Evolutionary conservation across 768 basidiomycete genomes (phyloP).

Genomic region (Cantharellus anzutake): DNA sequence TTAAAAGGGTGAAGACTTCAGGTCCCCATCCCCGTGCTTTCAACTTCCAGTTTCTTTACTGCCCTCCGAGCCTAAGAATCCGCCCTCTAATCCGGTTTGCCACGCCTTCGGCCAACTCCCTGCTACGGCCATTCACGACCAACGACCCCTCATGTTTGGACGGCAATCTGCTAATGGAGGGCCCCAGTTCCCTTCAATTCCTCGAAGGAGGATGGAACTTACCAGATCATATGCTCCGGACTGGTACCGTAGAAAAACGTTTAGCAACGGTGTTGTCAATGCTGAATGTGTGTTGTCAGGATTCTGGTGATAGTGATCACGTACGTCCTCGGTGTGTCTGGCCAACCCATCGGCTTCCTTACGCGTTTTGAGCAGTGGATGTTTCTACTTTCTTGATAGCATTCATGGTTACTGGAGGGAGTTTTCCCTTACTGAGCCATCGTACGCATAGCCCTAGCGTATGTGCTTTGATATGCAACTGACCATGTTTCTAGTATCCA

Average conservation of each 20-base stretch:
- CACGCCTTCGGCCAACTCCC: no score
- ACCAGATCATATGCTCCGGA: slow-evolving; percentile 38
- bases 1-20: no score
- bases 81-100: no score
- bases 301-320: slow-evolving; percentile 42
- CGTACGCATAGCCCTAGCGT: slow-evolving; percentile 40
- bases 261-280: background rate
- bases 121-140: no score
- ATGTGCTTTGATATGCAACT: no score
- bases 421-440: slow-evolving; percentile 62
- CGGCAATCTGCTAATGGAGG: no score
- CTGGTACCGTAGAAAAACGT: slow-evolving; percentile 29
- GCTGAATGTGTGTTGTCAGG: slow-evolving; percentile 24
- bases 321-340: slow-evolving; percentile 24
- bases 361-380: slow-evolving; percentile 22
- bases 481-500: slow-evolving; percentile 15
- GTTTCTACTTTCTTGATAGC: slow-evolving; percentile 44
- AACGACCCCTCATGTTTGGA: no score
- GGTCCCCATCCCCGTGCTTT: no score
- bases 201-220: background rate
- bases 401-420: slow-evolving; percentile 54
- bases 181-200: no score
- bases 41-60: no score
- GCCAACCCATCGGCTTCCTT: background rate
- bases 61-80: no score